These are phyloP conservation scores for Phialophora verrucosa DNA, from an alignment of 2,329 filamentous ascomycete species.

Conservation along the genomic window DNA sequence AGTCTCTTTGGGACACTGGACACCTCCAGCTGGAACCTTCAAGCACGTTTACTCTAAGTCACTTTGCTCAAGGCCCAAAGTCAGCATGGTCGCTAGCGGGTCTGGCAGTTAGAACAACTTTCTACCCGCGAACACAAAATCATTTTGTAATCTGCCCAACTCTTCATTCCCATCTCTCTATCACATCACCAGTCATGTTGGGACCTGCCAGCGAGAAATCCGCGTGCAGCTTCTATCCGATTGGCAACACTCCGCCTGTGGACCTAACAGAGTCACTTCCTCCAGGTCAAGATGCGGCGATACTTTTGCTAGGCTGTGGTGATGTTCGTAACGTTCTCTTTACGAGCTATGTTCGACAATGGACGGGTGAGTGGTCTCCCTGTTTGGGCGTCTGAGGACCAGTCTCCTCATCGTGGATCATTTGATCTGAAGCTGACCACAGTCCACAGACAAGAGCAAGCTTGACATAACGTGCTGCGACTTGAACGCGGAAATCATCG, in stretches of 20 bases:
- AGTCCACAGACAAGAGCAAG: conserved; percentile 41
- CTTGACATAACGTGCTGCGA: conserved; percentile 66
- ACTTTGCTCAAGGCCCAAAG: not conserved
- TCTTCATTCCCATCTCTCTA: not conserved
- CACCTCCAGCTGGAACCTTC: not conserved
- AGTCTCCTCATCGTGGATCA: not conserved
- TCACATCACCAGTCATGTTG: not conserved
- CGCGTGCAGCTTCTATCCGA: conserved; percentile 44
- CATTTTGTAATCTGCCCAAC: not conserved
- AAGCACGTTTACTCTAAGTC: not conserved
- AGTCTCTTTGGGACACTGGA: not conserved
- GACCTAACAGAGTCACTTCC: conserved; percentile 57
- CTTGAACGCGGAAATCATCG: conserved; percentile 56
- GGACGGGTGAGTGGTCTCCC: conserved; percentile 14
- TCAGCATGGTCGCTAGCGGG: not conserved
- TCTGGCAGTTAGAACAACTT: not conserved
- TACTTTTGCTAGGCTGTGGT: conserved; percentile 63
- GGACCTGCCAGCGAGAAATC: not conserved
- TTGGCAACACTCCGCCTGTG: conserved; percentile 59
- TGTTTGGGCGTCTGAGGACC: not conserved
- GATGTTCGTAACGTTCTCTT: conserved; percentile 64
- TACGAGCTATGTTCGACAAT: conserved; percentile 54
- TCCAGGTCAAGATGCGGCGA: conserved; percentile 55
- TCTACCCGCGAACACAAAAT: not conserved
- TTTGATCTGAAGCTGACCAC: conserved; percentile 1